Evolutionary conservation across 169 alveolate species (phyloP).

Genomic region (Cyclospora cayetanensis): DNA sequence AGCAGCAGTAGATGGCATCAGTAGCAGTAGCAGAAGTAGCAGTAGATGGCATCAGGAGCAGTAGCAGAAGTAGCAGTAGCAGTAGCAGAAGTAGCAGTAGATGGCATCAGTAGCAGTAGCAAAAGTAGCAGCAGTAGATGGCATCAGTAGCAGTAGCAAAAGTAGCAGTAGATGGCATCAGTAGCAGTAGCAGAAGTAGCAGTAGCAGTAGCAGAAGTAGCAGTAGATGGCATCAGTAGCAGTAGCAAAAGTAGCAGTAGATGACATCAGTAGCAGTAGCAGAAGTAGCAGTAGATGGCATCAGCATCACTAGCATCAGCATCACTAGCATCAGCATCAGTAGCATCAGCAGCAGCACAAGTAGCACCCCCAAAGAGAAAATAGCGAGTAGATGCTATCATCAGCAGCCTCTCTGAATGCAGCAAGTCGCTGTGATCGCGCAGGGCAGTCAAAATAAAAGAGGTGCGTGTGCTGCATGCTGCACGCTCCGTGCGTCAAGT

Average conservation of each 20-base stretch:
- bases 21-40: constrained; percentile 13
- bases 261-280: not conserved
- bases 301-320: not conserved
- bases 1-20: not conserved
- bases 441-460: no score
- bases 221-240: not conserved
- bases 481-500: no score
- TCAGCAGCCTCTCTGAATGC: not conserved
- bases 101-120: not conserved
- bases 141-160: not conserved
- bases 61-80: not conserved
- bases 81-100: not conserved
- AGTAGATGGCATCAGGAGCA: not conserved
- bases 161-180: not conserved
- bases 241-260: not conserved
- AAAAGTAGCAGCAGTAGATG: not conserved
- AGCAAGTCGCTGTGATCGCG: no score
- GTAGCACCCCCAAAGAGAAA: not conserved
- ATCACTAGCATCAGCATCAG: not conserved
- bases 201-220: not conserved
- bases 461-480: no score
- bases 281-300: not conserved
- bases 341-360: not conserved
- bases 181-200: not conserved
- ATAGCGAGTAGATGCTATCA: not conserved